These are phyloP conservation scores for Penicillium argentinense DNA, from an alignment of 495 filamentous ascomycete genomes.

Conservation along the genomic window DNA sequence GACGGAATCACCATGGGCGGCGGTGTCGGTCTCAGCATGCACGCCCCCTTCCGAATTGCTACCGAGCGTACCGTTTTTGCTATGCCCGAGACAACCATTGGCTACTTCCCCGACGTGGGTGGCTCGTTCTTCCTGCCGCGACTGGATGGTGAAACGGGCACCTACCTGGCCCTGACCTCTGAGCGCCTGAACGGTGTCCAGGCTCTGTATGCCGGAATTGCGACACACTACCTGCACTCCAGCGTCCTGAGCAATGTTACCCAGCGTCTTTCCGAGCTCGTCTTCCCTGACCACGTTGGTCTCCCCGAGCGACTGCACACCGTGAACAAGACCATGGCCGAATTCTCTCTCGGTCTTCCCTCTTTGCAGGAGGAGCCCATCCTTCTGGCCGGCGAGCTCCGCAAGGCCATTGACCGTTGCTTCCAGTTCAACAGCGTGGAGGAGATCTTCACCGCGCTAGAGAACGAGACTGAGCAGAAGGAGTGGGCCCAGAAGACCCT, in stretches of 20 bases:
- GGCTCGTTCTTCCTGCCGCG: slow-evolving; percentile 92
- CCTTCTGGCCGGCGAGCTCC: slow-evolving; percentile 59
- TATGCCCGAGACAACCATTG: slow-evolving; percentile 97
- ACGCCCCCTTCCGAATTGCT: slow-evolving; percentile 94
- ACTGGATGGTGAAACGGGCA: slow-evolving; percentile 79
- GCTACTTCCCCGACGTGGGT: slow-evolving; percentile 97
- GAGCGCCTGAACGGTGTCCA: slow-evolving; percentile 77
- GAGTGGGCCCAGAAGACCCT: slow-evolving; percentile 77
- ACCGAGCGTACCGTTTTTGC: slow-evolving; percentile 94
- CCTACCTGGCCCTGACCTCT: slow-evolving; percentile 89
- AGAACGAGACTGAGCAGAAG: slow-evolving; percentile 53
- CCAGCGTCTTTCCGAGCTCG: slow-evolving; percentile 80
- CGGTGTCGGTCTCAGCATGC: slow-evolving; percentile 88
- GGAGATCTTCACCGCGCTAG: slow-evolving; percentile 67
- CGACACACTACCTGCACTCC: slow-evolving; percentile 94
- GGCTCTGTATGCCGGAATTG: slow-evolving; percentile 77
- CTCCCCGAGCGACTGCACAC: slow-evolving; percentile 60
- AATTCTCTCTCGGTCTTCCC: slow-evolving; percentile 82
- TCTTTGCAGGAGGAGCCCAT: slow-evolving; percentile 60
- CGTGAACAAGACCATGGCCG: slow-evolving; percentile 86
- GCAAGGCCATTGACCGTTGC: slow-evolving; percentile 81
- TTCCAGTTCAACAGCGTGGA: slow-evolving; percentile 66
- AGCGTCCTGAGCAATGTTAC: slow-evolving; percentile 77
- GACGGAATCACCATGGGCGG: slow-evolving; percentile 99
- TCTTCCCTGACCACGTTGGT: slow-evolving; percentile 71